Conservation (phyloP, 2,329 filamentous ascomycete species). For the Aureobasidium sp. region DNA sequence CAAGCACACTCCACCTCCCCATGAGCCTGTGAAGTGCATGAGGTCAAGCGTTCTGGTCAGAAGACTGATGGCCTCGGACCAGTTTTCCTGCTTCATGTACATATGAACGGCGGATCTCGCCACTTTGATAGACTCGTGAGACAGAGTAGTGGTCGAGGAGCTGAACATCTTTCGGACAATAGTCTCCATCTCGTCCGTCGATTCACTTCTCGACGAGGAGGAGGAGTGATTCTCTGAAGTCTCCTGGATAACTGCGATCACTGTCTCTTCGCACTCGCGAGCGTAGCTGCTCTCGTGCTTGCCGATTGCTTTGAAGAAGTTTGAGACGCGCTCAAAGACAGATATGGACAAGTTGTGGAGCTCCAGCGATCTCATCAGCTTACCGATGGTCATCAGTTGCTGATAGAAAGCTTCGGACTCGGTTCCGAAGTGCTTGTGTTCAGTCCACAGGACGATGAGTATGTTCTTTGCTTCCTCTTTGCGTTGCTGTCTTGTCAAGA, state of each 20-base stretch:
- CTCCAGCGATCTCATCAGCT: constrained; percentile 5
- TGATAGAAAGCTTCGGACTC: constrained; percentile 13
- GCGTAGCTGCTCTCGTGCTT: not conserved
- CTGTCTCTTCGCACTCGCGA: constrained; percentile 30
- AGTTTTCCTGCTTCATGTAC: constrained; percentile 43
- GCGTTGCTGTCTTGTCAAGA: constrained; percentile 38
- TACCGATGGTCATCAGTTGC: not conserved
- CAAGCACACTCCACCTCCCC: constrained; percentile 29
- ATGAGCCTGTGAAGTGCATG: constrained; percentile 42
- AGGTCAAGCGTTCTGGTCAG: constrained; percentile 40
- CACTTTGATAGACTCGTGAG: constrained; percentile 28
- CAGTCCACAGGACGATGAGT: constrained; percentile 41
- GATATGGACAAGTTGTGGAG: constrained; percentile 24
- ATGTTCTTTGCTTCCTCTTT: constrained; percentile 38
- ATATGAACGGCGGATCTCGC: constrained; percentile 34
- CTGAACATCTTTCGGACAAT: constrained; percentile 17
- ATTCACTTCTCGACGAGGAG: constrained; percentile 11
- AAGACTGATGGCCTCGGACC: constrained; percentile 41
- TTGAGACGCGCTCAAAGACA: constrained; percentile 27
- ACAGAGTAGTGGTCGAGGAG: not conserved
- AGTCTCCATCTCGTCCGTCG: constrained; percentile 31
- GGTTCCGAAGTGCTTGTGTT: constrained; percentile 37
- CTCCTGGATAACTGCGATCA: constrained; percentile 38
- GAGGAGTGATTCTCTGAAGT: constrained; percentile 29
- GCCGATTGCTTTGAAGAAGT: constrained; percentile 40